Conservation (phyloP, 176 grass and related monocot genomes). For the Carex scoparia region DNA sequence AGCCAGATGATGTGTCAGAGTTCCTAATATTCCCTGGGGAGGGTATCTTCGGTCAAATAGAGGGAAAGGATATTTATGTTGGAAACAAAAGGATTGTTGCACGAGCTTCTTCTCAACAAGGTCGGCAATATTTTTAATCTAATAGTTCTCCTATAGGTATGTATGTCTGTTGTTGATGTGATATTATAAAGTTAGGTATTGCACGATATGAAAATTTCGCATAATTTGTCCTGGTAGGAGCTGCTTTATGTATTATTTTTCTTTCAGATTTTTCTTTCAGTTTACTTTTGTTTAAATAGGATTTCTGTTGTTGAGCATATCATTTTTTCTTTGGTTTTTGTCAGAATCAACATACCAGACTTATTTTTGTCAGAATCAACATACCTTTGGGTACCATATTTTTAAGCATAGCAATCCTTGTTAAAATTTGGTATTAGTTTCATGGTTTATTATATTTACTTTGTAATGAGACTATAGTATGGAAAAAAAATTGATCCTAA, state of each 20-base stretch:
- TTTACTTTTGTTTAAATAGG: background rate
- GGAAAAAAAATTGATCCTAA: background rate
- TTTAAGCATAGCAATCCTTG: background rate
- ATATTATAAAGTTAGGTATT: background rate
- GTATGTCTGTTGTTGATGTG: background rate
- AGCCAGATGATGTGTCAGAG: constrained; percentile 61
- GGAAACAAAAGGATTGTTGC: constrained; percentile 82
- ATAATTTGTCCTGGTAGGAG: background rate
- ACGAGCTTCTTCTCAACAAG: constrained; percentile 63
- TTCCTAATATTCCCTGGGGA: constrained; percentile 78
- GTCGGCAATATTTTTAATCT: constrained; percentile 32
- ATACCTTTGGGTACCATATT: background rate
- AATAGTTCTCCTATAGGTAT: background rate
- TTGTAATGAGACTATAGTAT: background rate
- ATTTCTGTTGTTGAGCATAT: background rate
- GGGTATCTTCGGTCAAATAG: constrained; percentile 81
- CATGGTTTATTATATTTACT: background rate
- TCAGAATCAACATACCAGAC: too few species aligned
- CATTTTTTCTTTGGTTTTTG: background rate
- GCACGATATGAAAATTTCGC: background rate
- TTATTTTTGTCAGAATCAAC: background rate
- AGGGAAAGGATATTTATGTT: constrained; percentile 57
- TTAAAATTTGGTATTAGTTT: background rate
- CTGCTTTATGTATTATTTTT: background rate
- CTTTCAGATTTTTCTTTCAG: background rate